phyloP scores from a whole-genome alignment of 352 stramenopile species.

The Globisporangium irregulare region DNA sequence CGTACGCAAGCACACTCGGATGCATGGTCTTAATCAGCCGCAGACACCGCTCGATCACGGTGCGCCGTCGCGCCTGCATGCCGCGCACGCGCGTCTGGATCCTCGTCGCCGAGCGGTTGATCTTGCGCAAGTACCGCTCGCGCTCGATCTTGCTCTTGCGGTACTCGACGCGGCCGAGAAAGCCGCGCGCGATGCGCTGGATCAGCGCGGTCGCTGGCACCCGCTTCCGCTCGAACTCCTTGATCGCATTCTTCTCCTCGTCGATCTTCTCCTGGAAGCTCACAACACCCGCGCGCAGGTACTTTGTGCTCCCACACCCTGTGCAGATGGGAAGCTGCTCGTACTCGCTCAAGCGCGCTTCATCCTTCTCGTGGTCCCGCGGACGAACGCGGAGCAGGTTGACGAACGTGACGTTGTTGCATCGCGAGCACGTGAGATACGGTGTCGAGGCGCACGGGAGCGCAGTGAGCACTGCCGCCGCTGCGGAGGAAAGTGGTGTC shows the following conservation, averaged over 20 bases:
- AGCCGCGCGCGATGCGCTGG: conserved; percentile 60
- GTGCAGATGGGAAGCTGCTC: conserved; percentile 61
- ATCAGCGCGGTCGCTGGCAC: conserved; percentile 49
- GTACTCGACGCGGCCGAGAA: conserved; percentile 57
- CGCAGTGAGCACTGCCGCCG: conserved; percentile 14
- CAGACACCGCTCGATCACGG: conserved; percentile 68
- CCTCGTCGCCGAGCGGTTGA: conserved; percentile 42
- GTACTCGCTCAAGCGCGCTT: conserved; percentile 29
- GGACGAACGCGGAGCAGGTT: conserved; percentile 47
- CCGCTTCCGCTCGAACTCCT: conserved; percentile 60
- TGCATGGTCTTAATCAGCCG: conserved; percentile 55
- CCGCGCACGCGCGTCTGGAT: conserved; percentile 63
- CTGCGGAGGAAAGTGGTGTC: not conserved
- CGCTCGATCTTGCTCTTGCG: conserved; percentile 38
- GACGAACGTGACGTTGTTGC: conserved; percentile 78
- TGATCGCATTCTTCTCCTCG: conserved; percentile 53
- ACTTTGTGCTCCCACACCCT: conserved; percentile 66
- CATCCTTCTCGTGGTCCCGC: conserved; percentile 7
- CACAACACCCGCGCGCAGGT: conserved; percentile 63
- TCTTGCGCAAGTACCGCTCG: conserved; percentile 49
- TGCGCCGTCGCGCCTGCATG: conserved; percentile 51
- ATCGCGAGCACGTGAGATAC: conserved; percentile 75
- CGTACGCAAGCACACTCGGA: conserved; percentile 41
- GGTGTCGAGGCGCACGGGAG: conserved; percentile 44
- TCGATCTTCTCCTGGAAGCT: conserved; percentile 80